These are phyloP conservation scores for Aspergillus floridensis DNA, from an alignment of 2,329 filamentous ascomycete species.

Conservation along the genomic window DNA sequence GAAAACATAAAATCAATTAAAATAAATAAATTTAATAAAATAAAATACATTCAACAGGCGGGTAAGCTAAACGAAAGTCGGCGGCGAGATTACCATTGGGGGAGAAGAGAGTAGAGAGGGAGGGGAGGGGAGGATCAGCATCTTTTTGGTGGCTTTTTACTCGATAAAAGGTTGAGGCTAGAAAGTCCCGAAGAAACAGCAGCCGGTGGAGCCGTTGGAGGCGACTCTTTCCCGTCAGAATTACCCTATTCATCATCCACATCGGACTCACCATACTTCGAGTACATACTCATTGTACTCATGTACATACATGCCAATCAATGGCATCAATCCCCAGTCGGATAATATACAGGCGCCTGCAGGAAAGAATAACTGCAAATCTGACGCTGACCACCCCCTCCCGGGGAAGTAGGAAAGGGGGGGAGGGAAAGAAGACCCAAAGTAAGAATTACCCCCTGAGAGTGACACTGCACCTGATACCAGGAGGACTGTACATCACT, in stretches of 20 bases:
- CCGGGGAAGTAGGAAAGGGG: neutral
- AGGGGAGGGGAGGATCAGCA: neutral
- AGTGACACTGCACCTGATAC: neutral
- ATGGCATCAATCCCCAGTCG: neutral
- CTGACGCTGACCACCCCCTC: neutral
- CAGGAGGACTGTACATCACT: neutral
- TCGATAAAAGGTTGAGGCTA: constrained; percentile 14
- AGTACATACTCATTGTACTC: neutral
- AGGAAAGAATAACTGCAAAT: neutral
- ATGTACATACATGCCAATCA: neutral
- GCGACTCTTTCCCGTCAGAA: neutral
- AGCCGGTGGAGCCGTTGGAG: constrained; percentile 17
- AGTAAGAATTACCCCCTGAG: neutral
- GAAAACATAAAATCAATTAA: neutral
- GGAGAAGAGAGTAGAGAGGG: neutral
- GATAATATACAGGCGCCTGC: neutral
- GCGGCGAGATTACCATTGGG: neutral
- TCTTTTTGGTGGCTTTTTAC: neutral
- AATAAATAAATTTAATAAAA: neutral
- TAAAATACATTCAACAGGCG: neutral
- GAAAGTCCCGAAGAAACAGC: constrained; percentile 22
- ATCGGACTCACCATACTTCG: neutral
- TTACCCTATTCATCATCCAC: neutral
- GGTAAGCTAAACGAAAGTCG: neutral
- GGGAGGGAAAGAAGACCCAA: no score